Conservation (phyloP, 1,284 basidiomycete genomes). For the Irpex sp. region DNA sequence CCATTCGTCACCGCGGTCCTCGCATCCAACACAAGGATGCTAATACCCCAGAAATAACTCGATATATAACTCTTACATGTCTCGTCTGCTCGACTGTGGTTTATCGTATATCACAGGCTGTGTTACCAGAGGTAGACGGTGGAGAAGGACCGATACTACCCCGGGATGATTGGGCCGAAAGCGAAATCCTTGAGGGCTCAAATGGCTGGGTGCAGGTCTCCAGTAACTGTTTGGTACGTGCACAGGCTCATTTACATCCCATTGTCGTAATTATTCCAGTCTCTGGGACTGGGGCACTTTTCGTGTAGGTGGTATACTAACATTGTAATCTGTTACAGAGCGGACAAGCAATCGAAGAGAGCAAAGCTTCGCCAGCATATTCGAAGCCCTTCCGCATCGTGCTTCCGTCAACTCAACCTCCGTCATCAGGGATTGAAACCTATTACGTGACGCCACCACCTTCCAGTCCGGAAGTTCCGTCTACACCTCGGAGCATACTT, state of each 20-base stretch:
- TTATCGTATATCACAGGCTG: slow-evolving; percentile 67
- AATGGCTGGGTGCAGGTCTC: slow-evolving; percentile 74
- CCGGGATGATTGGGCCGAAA: slow-evolving; percentile 71
- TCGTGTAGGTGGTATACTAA: background rate
- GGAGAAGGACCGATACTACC: slow-evolving; percentile 67
- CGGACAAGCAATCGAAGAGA: slow-evolving; percentile 40
- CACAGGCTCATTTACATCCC: background rate
- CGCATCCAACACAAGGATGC: slow-evolving; percentile 34
- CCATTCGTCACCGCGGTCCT: slow-evolving; percentile 58
- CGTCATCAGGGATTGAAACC: slow-evolving; percentile 16
- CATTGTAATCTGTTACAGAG: slow-evolving; percentile 31
- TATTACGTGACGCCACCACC: slow-evolving; percentile 14
- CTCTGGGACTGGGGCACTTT: background rate
- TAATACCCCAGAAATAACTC: slow-evolving; percentile 46
- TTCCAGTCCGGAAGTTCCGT: slow-evolving; percentile 22
- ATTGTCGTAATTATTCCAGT: background rate
- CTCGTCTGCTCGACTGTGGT: slow-evolving; percentile 60
- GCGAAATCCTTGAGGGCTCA: slow-evolving; percentile 61
- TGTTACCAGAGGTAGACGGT: slow-evolving; percentile 54
- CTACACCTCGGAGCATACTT: slow-evolving; percentile 24
- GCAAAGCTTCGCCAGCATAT: slow-evolving; percentile 45
- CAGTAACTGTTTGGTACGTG: slow-evolving; percentile 53
- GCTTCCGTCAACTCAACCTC: slow-evolving; percentile 36
- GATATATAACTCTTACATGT: slow-evolving; percentile 65
- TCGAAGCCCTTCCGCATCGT: slow-evolving; percentile 51